A percentile compares a stretch with the other conserved stretches of the same genome.
Conservation (phyloP, 176 grass and related monocot genomes). For the Cenchrus americanus region DNA sequence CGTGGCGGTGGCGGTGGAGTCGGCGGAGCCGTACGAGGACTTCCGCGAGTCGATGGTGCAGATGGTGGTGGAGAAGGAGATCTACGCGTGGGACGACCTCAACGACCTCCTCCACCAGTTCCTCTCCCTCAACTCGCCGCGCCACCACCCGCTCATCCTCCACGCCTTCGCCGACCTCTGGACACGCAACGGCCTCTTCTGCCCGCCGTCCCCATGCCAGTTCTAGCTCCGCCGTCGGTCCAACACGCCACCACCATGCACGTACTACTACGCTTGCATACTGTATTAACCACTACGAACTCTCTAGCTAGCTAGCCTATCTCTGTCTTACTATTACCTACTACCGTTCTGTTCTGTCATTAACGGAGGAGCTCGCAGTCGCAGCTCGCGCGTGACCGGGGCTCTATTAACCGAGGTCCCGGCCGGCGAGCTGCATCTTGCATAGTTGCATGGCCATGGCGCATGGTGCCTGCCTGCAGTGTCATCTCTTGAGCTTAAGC, state of each 20-base stretch:
- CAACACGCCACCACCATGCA: slow-evolving; percentile 11
- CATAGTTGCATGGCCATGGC: background rate
- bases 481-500: slow-evolving; percentile 2
- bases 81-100: slow-evolving; percentile 99
- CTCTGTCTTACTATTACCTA: background rate
- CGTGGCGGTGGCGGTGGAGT: slow-evolving; percentile 89
- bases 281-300: background rate
- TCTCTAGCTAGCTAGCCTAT: background rate
- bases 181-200: slow-evolving; percentile 69
- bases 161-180: slow-evolving; percentile 97
- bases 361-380: slow-evolving; percentile 12
- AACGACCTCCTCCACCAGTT: slow-evolving; percentile 93
- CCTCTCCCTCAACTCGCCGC: slow-evolving; percentile 92
- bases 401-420: slow-evolving; percentile 43
- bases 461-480: background rate
- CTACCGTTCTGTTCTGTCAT: background rate
- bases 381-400: slow-evolving; percentile 18
- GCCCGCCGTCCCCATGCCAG: slow-evolving; percentile 70
- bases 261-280: slow-evolving; percentile 15
- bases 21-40: slow-evolving; percentile 85
- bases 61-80: slow-evolving; percentile 99
- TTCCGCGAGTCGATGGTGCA: slow-evolving; percentile 97
- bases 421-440: slow-evolving; percentile 39
- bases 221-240: slow-evolving; percentile 36
- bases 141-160: slow-evolving; percentile 93